These are phyloP conservation scores for Fusarium concolor DNA, from an alignment of 2,329 filamentous ascomycete genomes.

Conservation along the genomic window DNA sequence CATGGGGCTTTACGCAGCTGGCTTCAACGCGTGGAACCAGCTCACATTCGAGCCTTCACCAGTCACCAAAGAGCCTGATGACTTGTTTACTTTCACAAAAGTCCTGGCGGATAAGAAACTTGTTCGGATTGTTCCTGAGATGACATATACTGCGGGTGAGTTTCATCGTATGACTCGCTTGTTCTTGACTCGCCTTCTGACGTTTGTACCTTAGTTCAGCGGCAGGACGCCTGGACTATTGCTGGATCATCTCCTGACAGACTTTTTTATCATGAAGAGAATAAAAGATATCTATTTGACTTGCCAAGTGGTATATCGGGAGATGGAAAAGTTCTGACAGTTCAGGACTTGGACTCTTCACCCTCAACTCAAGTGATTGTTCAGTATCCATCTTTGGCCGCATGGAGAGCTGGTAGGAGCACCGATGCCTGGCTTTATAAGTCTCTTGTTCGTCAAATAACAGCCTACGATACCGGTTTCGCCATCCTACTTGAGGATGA, in stretches of 20 bases:
- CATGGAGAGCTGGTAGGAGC: constrained; percentile 19
- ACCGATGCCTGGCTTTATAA: constrained; percentile 41
- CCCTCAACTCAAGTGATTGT: constrained; percentile 21
- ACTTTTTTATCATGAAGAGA: not conserved
- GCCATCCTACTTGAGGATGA: constrained; percentile 58
- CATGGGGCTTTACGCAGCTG: constrained; percentile 65
- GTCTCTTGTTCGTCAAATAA: constrained; percentile 54
- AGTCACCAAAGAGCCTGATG: constrained; percentile 54
- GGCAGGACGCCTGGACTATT: constrained; percentile 32
- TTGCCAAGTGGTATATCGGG: constrained; percentile 30
- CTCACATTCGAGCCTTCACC: constrained; percentile 53
- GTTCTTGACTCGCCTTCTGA: not conserved
- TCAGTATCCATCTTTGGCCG: constrained; percentile 41
- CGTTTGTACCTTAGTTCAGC: constrained; percentile 31
- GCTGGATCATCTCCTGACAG: constrained; percentile 28
- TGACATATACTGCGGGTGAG: constrained; percentile 62
- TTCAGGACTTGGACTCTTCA: not conserved
- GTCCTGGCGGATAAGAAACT: constrained; percentile 55
- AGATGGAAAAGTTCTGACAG: constrained; percentile 24
- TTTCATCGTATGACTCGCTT: too few species aligned
- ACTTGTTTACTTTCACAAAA: constrained; percentile 59
- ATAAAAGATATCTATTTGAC: constrained; percentile 10
- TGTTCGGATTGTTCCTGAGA: constrained; percentile 49
- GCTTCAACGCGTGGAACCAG: constrained; percentile 71
- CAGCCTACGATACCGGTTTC: constrained; percentile 63